Conservation (phyloP, 2,329 filamentous ascomycete genomes). For the Exophiala bonariae region DNA sequence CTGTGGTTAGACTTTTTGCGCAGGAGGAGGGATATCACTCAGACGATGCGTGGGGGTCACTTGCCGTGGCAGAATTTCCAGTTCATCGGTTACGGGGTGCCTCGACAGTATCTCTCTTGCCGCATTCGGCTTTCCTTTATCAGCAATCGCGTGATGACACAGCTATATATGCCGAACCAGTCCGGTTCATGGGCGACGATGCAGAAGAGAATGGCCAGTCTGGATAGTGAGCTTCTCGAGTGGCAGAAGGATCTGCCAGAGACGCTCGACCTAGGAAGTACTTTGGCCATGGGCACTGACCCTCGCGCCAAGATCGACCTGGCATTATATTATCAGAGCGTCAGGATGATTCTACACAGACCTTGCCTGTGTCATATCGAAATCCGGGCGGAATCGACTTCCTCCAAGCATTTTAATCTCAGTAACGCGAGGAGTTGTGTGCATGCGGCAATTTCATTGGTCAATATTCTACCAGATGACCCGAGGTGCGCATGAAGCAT, state of each 20-base stretch:
- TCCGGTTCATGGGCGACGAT: neutral
- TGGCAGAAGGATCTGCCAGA: constrained; percentile 2
- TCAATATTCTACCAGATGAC: neutral
- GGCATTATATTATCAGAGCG: constrained; percentile 1
- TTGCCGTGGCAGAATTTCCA: neutral
- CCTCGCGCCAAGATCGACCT: neutral
- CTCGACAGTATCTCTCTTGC: neutral
- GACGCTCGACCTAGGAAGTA: neutral
- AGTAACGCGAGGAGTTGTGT: neutral
- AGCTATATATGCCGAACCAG: neutral
- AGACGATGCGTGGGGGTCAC: too few species aligned
- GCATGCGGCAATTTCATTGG: neutral
- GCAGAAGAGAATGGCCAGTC: neutral
- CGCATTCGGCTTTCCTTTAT: neutral
- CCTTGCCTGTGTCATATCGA: constrained; percentile 1
- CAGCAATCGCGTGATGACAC: neutral
- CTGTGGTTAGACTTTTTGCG: constrained; percentile 1
- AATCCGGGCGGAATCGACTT: neutral
- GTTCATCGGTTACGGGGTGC: neutral
- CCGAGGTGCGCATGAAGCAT: neutral
- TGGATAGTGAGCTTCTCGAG: neutral
- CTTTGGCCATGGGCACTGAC: neutral
- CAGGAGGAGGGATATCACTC: neutral
- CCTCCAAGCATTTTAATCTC: neutral
- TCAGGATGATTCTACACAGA: constrained; percentile 2